A percentile compares a stretch with the other conserved stretches of the same genome.
phyloP scores from a whole-genome alignment of 208 protist genomes.

The Trypanosoma lewisi region DNA sequence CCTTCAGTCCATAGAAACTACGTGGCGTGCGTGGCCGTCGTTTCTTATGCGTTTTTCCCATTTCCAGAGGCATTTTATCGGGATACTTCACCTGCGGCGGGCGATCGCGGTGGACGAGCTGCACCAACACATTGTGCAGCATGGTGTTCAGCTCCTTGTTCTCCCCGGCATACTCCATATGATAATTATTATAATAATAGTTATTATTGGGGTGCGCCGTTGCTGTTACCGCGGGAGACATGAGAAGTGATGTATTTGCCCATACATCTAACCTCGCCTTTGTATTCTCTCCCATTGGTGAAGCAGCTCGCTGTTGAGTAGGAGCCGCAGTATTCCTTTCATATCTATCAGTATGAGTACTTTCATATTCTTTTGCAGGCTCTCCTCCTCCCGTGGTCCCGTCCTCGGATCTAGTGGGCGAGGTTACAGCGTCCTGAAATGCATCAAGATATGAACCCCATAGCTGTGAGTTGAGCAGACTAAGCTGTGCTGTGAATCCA shows the following conservation, averaged over 20 bases:
- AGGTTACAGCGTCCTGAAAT: too few relatives aligned
- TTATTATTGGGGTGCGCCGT: neutral
- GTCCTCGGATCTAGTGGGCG: too few relatives aligned
- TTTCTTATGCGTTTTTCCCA: slow-evolving; percentile 32
- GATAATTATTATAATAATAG: neutral
- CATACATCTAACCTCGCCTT: neutral
- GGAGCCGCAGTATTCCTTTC: neutral
- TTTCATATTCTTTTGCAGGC: too few relatives aligned
- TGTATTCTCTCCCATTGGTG: neutral
- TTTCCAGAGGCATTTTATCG: slow-evolving; percentile 32
- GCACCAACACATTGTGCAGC: slow-evolving; percentile 55
- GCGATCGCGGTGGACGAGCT: slow-evolving; percentile 45
- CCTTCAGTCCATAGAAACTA: slow-evolving; percentile 62
- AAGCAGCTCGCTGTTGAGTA: neutral
- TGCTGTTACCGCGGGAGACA: neutral
- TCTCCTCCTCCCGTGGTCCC: too few relatives aligned
- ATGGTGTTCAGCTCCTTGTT: slow-evolving; percentile 43
- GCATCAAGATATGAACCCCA: too few relatives aligned
- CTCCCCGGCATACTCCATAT: slow-evolving; percentile 53
- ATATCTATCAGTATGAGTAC: neutral
- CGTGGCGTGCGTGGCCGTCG: slow-evolving; percentile 58
- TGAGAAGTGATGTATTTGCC: slow-evolving; percentile 12
- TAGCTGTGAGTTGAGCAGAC: too few relatives aligned
- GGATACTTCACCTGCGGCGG: slow-evolving; percentile 43
- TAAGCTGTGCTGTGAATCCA: too few relatives aligned